Evolutionary conservation across 1,139 yeast species (phyloP).

Genomic region (Neolecta irregularis): DNA sequence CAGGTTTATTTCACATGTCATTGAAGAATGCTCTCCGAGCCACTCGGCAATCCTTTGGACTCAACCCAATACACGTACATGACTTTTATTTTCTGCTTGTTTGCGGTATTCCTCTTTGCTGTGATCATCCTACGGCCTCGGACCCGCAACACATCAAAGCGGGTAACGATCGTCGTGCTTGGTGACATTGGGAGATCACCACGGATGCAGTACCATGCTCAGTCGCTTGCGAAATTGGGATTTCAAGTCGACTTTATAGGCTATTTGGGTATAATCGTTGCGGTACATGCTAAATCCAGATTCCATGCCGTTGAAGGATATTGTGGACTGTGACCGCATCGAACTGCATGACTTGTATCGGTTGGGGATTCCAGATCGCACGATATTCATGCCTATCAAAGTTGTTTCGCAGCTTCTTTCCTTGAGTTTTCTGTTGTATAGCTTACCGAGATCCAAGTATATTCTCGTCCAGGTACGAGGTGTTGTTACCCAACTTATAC

Average conservation of each 20-base stretch:
- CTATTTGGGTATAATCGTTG: constrained; percentile 40
- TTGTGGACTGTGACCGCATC: constrained; percentile 14
- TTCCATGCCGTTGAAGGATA: not conserved
- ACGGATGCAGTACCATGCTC: constrained; percentile 82
- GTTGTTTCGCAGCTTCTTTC: constrained; percentile 35
- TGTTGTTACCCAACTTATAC: constrained; percentile 1
- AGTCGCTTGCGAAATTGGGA: constrained; percentile 52
- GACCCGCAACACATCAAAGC: constrained; percentile 26
- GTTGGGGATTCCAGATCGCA: constrained; percentile 1
- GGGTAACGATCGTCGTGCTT: constrained; percentile 63
- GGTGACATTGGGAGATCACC: constrained; percentile 97
- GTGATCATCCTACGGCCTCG: too few relatives aligned
- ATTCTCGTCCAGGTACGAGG: constrained; percentile 22
- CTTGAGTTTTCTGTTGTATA: constrained; percentile 31
- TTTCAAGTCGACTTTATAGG: constrained; percentile 77
- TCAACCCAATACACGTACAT: too few relatives aligned
- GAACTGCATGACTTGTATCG: constrained; percentile 16
- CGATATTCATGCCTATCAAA: constrained; percentile 30
- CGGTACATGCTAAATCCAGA: not conserved
- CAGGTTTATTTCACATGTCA: too few relatives aligned
- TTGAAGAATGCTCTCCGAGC: too few relatives aligned
- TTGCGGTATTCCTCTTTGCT: too few relatives aligned
- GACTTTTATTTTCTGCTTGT: too few relatives aligned
- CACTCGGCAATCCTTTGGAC: too few relatives aligned
- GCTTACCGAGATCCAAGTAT: constrained; percentile 45